Evolutionary conservation across 768 basidiomycete species (phyloP), one percentile per base, ranked within the genome.

Genomic region (Panaeolus papilionaceus): DNA sequence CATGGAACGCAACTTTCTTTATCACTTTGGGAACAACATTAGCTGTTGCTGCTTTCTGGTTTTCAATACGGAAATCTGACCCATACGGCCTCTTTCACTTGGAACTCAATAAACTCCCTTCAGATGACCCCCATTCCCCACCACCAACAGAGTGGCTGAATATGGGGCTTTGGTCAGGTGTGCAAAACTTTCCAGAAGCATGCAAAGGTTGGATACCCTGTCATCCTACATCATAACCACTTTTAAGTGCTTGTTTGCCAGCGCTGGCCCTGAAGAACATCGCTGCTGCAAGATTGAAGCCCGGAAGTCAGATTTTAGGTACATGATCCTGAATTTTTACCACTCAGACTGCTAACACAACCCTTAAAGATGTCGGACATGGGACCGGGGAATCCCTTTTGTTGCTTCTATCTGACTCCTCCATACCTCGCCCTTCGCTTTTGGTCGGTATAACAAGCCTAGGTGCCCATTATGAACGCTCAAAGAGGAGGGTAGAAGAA

Each of bases 141-240:
- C 86, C 85, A n/a, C 68, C 67, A 18, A 90, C 89, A 1, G 88
- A 91, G 76, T 91, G 89, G 90, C 75, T 91, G 39, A 91, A 91
- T 75, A 88, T 90, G 86, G 89, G 89, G 3, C 88, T 81, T 68
- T 91, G 89, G 90, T 66, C 89, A 87, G 75, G 86, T 64, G 83
- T 85, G 2, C 63, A 72, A 65, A 66, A 74, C 16, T 91, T 91
- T 69, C 88, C 89, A 3, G 73, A 84, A 23, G 89, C 89, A 38
- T 90, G 89, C 72, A 78, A 83, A 85, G 88, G 90, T 88, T 54
- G 42, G 68, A 6, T 38, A 63, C 20, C 45, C 12, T 26, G 33
- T 38, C 11, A 28, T 16, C 4, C 9, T 40, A 40, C 23, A 42
- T 18, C 23, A 33, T 2, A 10, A 18, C 18, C 40, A 2, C 61